Evolutionary conservation across 768 basidiomycete genomes (phyloP).

Genomic region (Lactarius hengduanensis): DNA sequence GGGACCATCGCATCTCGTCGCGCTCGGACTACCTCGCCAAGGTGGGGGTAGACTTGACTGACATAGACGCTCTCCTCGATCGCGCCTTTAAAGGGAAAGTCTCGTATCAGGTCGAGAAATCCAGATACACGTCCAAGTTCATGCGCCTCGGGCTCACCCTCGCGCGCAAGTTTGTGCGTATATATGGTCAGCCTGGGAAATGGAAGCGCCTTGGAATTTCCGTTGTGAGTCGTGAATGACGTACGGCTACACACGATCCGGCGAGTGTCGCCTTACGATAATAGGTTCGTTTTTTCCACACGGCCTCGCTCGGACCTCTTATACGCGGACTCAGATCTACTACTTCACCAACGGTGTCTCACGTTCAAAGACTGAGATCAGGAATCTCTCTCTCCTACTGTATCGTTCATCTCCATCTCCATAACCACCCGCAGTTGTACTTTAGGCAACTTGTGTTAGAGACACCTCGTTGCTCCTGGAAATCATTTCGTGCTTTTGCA

Average conservation of each 20-base stretch:
- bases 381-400: background rate
- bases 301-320: background rate
- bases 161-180: background rate
- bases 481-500: background rate
- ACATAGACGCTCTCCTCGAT: slow-evolving; percentile 10
- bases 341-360: background rate
- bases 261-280: background rate
- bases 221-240: background rate
- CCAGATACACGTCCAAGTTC: background rate
- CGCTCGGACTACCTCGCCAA: slow-evolving; percentile 6
- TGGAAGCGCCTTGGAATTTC: background rate
- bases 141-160: background rate
- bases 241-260: background rate
- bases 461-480: background rate
- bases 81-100: background rate
- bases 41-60: background rate
- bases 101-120: background rate
- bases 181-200: background rate
- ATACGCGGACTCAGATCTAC: background rate
- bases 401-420: background rate
- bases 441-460: background rate
- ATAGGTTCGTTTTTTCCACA: background rate
- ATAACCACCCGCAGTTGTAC: background rate
- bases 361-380: background rate
- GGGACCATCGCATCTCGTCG: background rate